Evolutionary conservation across 768 basidiomycete species (phyloP), one percentile per base, ranked within the genome.

Genomic region (Dendrothele bispora): DNA sequence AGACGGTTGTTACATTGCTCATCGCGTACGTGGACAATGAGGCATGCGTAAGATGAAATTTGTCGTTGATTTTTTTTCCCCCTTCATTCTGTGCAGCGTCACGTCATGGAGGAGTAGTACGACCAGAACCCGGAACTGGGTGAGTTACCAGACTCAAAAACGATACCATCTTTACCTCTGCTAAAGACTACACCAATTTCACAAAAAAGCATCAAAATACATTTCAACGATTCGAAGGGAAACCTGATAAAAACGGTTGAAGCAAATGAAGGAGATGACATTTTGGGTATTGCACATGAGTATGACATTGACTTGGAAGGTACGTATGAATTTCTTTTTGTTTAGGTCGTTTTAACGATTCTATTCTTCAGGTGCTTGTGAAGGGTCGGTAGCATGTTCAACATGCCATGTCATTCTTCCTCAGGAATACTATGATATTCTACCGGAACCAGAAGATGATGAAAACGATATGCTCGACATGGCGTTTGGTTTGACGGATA

Each of bases 381-480:
- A 98, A 72, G 89, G 92, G 32, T 95, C 93, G 1, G 81, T 97
- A 39, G 95, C 95, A 14, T 99, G 95, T 62, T 98, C 95, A 12
- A 99, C 95, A 18, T 99, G 95, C 64, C 95, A 99, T 64, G 82
- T 98, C 47, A 91, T 99, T 49, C 75, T 95, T 45, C 74, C 83
- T 21, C 78, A 79, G 18, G 84, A 93, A 59, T 75, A 84, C 51
- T 98, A 94, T 63, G 91, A 98, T 64, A 63, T 79, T 39, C 77
- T 98, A 3, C 87, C 91, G 1, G 95, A 98, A 60, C 95, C 95
- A 4, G 89, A 89, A 46, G 95, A 98, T 55, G 95, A 99, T 61
- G 95, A 99, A 70, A 99, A 98, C 59, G 95, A 93, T 58, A 94
- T 95, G 92, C 79, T 99, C 30, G 95, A 98, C 65, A 91, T 98